phyloP scores from a whole-genome alignment of 2,329 filamentous ascomycete species.

The Alternaria angustiovoidea region DNA sequence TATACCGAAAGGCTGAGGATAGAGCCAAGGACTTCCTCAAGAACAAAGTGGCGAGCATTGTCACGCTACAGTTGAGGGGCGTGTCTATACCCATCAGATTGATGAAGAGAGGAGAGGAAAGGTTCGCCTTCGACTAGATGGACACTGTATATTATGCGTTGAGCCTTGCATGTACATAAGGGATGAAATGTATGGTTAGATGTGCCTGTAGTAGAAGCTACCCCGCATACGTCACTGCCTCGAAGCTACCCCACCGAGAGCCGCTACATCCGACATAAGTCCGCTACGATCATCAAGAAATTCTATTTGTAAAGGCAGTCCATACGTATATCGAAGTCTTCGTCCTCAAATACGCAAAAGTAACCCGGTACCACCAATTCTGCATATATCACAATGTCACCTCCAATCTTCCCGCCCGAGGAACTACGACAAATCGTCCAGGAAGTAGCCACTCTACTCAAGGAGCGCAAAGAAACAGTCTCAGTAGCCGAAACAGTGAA shows the following conservation, averaged over 20 bases:
- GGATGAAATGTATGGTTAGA: not conserved
- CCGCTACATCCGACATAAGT: conserved; percentile 4
- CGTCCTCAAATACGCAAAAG: not conserved
- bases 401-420: conserved; percentile 51
- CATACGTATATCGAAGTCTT: not conserved
- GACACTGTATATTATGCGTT: not conserved
- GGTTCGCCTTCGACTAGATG: conserved; percentile 60
- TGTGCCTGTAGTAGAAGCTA: conserved; percentile 11
- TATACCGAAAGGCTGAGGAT: conserved; percentile 70
- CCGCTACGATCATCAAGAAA: not conserved
- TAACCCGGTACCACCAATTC: not conserved
- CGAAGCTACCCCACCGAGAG: conserved; percentile 25
- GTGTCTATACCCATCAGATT: conserved; percentile 71
- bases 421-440: conserved; percentile 54
- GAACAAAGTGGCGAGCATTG: conserved; percentile 65
- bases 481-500: conserved; percentile 68
- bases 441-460: conserved; percentile 63
- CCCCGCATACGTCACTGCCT: conserved; percentile 31
- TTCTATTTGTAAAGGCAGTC: conserved; percentile 5
- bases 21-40: conserved; percentile 62
- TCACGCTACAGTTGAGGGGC: conserved; percentile 74
- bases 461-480: conserved; percentile 64
- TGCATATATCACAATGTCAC: conserved; percentile 29
- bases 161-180: not conserved
- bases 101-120: conserved; percentile 73